These are phyloP conservation scores for Botrytis fabae DNA, from an alignment of 2,329 filamentous ascomycete genomes.

Conservation along the genomic window DNA sequence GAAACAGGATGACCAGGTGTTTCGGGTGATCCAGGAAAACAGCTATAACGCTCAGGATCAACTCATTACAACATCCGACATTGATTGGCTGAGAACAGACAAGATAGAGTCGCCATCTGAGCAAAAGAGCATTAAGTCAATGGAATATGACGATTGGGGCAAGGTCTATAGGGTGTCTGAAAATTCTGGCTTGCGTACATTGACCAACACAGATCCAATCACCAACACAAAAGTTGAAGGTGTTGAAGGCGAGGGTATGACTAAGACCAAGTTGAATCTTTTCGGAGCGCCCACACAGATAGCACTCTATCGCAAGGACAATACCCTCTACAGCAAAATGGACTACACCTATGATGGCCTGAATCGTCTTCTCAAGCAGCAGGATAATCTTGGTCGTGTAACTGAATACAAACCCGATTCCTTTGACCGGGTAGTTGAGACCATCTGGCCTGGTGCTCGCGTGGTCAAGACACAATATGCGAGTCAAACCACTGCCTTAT, in stretches of 20 bases:
- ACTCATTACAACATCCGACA: not conserved
- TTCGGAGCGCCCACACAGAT: constrained; percentile 13
- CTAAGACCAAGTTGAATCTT: constrained; percentile 8
- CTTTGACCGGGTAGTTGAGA: constrained; percentile 21
- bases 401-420: constrained; percentile 10
- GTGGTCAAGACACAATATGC: constrained; percentile 19
- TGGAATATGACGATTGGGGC: constrained; percentile 18
- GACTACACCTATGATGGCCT: constrained; percentile 21
- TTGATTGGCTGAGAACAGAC: constrained; percentile 17
- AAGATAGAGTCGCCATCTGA: not conserved
- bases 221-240: constrained; percentile 12
- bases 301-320: not conserved
- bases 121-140: not conserved
- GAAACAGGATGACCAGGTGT: not conserved
- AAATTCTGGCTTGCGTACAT: not conserved
- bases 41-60: constrained; percentile 20
- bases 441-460: constrained; percentile 3
- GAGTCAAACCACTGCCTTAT: constrained; percentile 12
- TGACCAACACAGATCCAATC: constrained; percentile 12
- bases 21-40: constrained; percentile 15
- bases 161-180: constrained; percentile 5
- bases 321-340: constrained; percentile 15
- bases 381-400: constrained; percentile 13
- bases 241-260: constrained; percentile 17
- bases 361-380: not conserved